Evolutionary conservation across 306 rosid genomes (phyloP), one percentile per base, ranked within the genome.

Genomic region (Trifolium subterraneum): DNA sequence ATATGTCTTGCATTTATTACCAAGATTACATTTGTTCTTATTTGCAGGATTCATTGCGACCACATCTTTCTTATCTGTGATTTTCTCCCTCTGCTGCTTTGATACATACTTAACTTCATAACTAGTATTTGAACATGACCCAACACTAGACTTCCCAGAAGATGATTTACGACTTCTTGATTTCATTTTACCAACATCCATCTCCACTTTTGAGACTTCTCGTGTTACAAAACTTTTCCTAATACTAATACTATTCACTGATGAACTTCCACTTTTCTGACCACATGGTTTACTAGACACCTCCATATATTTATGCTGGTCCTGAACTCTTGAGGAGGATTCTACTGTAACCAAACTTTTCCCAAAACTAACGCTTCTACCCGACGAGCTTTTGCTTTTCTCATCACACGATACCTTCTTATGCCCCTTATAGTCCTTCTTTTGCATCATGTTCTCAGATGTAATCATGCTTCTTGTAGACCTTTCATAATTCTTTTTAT

Each of bases 101-200:
- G 90, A 73, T 42, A 19, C 58, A 51, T 18, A 18, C 58, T 51
- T 51, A 1, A 68, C 87, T 71, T 79, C 83, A 80, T 45, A 75
- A 70, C 81, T 22, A 10, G 87, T 77, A 76, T 86, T 87, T 62
- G 87, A 88, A 78, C 91, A 86, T 71, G 98, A 88, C 31, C 91
- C 90, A 59, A 88, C 81, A 70, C 93, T 92, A 63, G 96, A 92
- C 75, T 85, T 92, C 69, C 89, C 81, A 8, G 89, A 84, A 71
- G 97, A 81, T 70, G 95, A 93, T 61, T 87, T 80, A 45, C 60
- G 77, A 39, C 83, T 86, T 44, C 84, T 83, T 70, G 86, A 86
- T 31, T 64, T 82, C 80, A 72, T 83, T 73, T 42, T 67, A 59
- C 64, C 75, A 56, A 80, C 63, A 73, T 27, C 77, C 67, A 70